Base-by-base conservation (phyloP, 1,284 basidiomycete species). In the Sanguinoderma infundibulare region DNA sequence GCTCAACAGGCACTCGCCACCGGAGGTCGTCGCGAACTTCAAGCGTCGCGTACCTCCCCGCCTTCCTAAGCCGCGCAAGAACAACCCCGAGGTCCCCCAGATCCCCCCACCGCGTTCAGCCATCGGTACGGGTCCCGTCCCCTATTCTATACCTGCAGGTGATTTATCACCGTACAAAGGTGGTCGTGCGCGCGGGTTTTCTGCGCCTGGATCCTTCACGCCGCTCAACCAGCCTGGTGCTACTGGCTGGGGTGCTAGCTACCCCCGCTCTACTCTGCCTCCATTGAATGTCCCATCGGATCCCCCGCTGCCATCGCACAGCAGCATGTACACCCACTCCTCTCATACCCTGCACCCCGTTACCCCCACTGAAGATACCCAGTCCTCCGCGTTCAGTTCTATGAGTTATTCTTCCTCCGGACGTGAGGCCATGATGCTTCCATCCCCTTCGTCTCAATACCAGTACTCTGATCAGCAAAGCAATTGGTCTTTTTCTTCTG, bases 31-130 rank as follows among this genome's bases (percentile, higher is more conserved):
- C 55, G 89, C 92, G 59, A 92, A 91, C 75, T 95, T 95, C 81
- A 96, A 96, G 78, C 91, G 94, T 59, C 91, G 94, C 68, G 94
- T 96, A 1, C 94, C 93, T n/a, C 94, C 94, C 38, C 92, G 94
- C 74, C 86, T 87, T 47, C 93, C 86, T 60, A 95, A 92, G 74
- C 91, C 86, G 32, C 79, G 88, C 70, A 94, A 92, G 76, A 88
- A 91, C 64, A 88, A 92, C 64, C 74, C 79, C 2, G 88, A 91
- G 53, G 74, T 84, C 26, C 81, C 83, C 72, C 69, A 74, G 26
- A 85, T 89, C 44, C 85, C 88, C n/a, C 86, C 88, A 7, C 88
- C 90, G 0, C 87, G 90, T 63, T 87, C 87, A 34, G 86, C 90
- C 17, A 83, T 89, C 58, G 86, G 86, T 53, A 83, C 87, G 74